These are phyloP conservation scores for Linnemannia exigua DNA, from an alignment of 192 early-diverging fungal species.

Conservation along the genomic window DNA sequence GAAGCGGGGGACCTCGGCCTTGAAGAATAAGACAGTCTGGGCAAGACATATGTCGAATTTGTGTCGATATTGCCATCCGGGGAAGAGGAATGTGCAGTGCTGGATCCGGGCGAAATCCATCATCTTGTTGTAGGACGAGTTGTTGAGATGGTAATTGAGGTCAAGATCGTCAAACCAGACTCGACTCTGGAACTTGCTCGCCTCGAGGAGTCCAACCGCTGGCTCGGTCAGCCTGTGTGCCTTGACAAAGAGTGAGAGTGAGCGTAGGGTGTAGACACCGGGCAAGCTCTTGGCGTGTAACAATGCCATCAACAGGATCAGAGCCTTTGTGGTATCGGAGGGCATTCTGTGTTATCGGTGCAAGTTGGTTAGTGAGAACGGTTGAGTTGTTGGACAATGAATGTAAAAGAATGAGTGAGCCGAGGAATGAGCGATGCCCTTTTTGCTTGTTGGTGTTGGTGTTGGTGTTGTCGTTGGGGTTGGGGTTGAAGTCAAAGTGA, in stretches of 20 bases:
- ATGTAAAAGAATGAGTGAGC: neutral
- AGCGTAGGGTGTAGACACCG: conserved; percentile 61
- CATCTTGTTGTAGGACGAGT: conserved; percentile 66
- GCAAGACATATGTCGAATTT: conserved; percentile 52
- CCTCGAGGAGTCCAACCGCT: conserved; percentile 51
- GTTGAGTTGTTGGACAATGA: neutral
- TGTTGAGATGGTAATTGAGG: conserved; percentile 66
- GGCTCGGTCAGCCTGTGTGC: conserved; percentile 17
- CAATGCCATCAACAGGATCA: conserved; percentile 34
- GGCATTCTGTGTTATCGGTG: conserved; percentile 12
- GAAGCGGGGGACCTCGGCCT: conserved; percentile 63
- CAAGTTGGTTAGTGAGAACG: neutral
- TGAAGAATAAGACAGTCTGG: conserved; percentile 61
- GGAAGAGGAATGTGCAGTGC: conserved; percentile 43
- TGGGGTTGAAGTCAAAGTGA: neutral
- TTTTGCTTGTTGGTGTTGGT: neutral
- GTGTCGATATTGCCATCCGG: conserved; percentile 38
- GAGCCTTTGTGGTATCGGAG: conserved; percentile 29
- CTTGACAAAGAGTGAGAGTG: conserved; percentile 47
- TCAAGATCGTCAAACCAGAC: conserved; percentile 66
- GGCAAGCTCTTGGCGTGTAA: conserved; percentile 61
- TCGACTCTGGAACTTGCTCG: conserved; percentile 55
- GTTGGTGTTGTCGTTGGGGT: neutral
- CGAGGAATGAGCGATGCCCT: neutral
- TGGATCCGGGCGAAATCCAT: conserved; percentile 65